Conservation (phyloP, 2,329 filamentous ascomycete species). For the Colletotrichum horii region DNA sequence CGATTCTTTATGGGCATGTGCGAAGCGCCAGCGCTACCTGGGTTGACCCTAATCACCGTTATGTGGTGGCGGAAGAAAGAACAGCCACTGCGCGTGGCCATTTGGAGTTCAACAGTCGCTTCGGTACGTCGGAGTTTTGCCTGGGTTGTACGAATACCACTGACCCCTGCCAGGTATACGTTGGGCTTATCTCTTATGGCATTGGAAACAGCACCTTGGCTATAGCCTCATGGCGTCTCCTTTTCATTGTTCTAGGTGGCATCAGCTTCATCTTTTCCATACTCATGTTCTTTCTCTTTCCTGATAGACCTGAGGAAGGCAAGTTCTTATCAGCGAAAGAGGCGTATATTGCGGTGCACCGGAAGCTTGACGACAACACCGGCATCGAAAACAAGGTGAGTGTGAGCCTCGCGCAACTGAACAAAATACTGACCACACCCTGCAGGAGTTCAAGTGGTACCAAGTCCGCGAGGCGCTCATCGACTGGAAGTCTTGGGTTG, state of each 20-base stretch:
- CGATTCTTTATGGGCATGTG: conserved; percentile 61
- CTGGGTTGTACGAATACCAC: neutral
- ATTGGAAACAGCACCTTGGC: neutral
- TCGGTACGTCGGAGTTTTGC: neutral
- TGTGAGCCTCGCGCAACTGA: neutral
- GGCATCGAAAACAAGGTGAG: conserved; percentile 33
- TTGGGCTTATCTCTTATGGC: neutral
- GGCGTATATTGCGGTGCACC: conserved; percentile 29
- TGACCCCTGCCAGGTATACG: neutral
- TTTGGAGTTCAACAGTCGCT: neutral
- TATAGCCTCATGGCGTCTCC: conserved; percentile 23
- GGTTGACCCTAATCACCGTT: conserved; percentile 60
- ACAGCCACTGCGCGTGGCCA: neutral
- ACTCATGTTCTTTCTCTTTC: conserved; percentile 24
- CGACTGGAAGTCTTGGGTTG: conserved; percentile 36
- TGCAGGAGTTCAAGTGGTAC: conserved; percentile 27
- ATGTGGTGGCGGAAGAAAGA: conserved; percentile 51
- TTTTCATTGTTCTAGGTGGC: conserved; percentile 40
- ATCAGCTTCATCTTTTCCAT: conserved; percentile 34
- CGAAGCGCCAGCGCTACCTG: conserved; percentile 63
- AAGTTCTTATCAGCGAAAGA: neutral
- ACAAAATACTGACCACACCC: neutral
- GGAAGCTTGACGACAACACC: conserved; percentile 37
- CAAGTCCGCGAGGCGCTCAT: conserved; percentile 36
- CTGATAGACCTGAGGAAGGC: conserved; percentile 26